Percentiles rank a stretch among this genome's conserved stretches.
Conservation (phyloP, 805 yeast genomes). For the Candida sithepensis region DNA sequence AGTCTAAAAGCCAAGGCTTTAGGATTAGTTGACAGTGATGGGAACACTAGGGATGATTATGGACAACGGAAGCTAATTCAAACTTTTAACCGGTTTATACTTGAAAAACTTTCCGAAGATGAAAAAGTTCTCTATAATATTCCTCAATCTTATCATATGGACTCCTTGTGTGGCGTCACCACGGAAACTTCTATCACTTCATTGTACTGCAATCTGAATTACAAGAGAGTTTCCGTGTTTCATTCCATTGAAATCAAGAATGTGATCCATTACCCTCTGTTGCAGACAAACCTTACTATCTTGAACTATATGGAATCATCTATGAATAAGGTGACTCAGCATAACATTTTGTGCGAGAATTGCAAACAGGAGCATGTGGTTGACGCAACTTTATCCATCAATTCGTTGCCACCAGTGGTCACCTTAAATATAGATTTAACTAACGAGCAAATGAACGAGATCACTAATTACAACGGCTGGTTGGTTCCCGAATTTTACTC, state of each 20-base stretch:
- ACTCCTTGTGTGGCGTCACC: conserved; percentile 38
- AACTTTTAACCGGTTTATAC: conserved; percentile 55
- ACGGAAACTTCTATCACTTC: conserved; percentile 41
- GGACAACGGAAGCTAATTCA: conserved; percentile 45
- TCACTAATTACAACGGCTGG: conserved; percentile 54
- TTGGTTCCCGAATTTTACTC: conserved; percentile 55
- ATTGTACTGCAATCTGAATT: conserved; percentile 36
- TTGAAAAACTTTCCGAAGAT: conserved; percentile 50
- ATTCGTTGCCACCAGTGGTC: conserved; percentile 61
- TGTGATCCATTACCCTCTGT: conserved; percentile 31
- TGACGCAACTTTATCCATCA: conserved; percentile 48
- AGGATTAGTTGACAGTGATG: conserved; percentile 52
- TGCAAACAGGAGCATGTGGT: conserved; percentile 51
- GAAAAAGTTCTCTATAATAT: conserved; percentile 34
- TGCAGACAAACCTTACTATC: conserved; percentile 34
- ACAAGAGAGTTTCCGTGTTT: conserved; percentile 32
- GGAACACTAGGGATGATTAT: conserved; percentile 39
- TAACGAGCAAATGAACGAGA: conserved; percentile 50
- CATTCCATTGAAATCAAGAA: conserved; percentile 41
- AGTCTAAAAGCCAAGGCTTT: conserved; percentile 47
- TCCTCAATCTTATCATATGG: conserved; percentile 15
- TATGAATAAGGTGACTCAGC: conserved; percentile 47
- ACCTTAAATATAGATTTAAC: conserved; percentile 56
- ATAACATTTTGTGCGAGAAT: conserved; percentile 49
- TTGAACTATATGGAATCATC: conserved; percentile 61